phyloP scores from a whole-genome alignment of 331 rosid species.

The Quercus phellos region DNA sequence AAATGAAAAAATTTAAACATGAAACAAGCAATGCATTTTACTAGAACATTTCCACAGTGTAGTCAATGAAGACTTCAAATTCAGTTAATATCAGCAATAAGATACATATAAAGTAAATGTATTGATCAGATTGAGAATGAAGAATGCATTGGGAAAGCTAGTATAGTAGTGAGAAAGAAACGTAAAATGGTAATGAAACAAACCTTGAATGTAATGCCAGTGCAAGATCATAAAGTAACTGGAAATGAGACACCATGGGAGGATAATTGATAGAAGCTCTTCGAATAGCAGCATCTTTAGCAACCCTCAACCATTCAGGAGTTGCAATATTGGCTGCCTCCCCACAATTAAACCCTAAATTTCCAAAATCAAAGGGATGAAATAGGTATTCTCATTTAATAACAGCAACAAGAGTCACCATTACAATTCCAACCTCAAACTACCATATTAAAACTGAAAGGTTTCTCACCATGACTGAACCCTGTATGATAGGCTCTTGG shows the following conservation, averaged over 20 bases:
- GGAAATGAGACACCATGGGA: constrained; percentile 97
- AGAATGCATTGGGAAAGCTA: neutral
- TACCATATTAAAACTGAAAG: constrained; percentile 3
- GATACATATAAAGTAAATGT: neutral
- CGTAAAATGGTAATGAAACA: constrained; percentile 25
- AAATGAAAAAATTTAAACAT: too few species aligned
- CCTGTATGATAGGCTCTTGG: constrained; percentile 98
- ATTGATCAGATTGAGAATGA: neutral
- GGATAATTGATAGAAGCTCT: constrained; percentile 93
- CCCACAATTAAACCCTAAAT: constrained; percentile 80
- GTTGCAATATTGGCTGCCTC: constrained; percentile 98
- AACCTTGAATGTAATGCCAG: constrained; percentile 83
- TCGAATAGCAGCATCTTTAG: constrained; percentile 92
- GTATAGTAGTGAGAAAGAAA: constrained; percentile 12
- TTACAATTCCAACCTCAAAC: neutral
- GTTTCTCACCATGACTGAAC: constrained; percentile 87
- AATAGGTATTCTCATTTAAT: constrained; percentile 19
- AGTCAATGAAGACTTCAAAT: neutral
- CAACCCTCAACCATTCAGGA: constrained; percentile 93
- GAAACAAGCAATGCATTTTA: too few species aligned
- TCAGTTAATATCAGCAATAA: neutral
- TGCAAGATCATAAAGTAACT: constrained; percentile 94
- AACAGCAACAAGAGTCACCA: neutral
- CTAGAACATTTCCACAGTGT: neutral
- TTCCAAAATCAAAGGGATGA: constrained; percentile 22